Evolutionary conservation across 1,284 basidiomycete genomes (phyloP).

Genomic region (Pyrrhoderma lamaoense): DNA sequence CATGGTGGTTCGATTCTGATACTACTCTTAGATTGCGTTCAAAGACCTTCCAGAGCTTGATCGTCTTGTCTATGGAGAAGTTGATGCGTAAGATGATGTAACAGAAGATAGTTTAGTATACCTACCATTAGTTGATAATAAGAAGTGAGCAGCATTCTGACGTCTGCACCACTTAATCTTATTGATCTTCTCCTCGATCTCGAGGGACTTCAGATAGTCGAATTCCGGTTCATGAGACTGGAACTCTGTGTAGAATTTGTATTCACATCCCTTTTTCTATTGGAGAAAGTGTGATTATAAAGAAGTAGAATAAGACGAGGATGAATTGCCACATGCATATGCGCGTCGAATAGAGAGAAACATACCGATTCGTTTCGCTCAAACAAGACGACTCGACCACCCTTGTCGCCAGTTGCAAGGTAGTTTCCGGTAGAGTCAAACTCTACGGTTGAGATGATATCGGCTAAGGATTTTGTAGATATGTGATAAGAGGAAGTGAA

Average conservation of each 20-base stretch:
- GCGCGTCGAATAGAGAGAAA: constrained; percentile 5
- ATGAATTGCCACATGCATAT: background rate
- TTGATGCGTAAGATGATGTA: background rate
- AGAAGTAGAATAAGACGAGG: constrained; percentile 23
- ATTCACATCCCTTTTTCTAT: constrained; percentile 99
- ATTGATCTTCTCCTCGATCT: constrained; percentile 99
- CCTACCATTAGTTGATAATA: constrained; percentile 93
- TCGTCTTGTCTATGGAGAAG: constrained; percentile 85
- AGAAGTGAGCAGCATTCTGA: constrained; percentile 95
- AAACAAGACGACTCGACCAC: constrained; percentile 96
- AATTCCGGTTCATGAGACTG: constrained; percentile 99
- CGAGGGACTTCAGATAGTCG: constrained; percentile 98
- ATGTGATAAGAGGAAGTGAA: constrained; percentile 23
- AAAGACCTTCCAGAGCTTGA: constrained; percentile 99
- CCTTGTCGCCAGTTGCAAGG: constrained; percentile 99
- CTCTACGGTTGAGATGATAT: constrained; percentile 99
- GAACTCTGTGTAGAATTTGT: constrained; percentile 99
- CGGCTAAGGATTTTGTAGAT: constrained; percentile 49
- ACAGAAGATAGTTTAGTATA: constrained; percentile 18
- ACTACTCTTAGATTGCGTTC: constrained; percentile 97
- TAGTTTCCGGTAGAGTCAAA: constrained; percentile 99
- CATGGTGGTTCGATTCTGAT: constrained; percentile 91
- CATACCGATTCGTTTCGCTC: constrained; percentile 95
- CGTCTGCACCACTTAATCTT: constrained; percentile 99
- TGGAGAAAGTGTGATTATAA: constrained; percentile 11